Evolutionary conservation across 352 stramenopile genomes (phyloP).

Genomic region (Globisporangium recalcitrans): DNA sequence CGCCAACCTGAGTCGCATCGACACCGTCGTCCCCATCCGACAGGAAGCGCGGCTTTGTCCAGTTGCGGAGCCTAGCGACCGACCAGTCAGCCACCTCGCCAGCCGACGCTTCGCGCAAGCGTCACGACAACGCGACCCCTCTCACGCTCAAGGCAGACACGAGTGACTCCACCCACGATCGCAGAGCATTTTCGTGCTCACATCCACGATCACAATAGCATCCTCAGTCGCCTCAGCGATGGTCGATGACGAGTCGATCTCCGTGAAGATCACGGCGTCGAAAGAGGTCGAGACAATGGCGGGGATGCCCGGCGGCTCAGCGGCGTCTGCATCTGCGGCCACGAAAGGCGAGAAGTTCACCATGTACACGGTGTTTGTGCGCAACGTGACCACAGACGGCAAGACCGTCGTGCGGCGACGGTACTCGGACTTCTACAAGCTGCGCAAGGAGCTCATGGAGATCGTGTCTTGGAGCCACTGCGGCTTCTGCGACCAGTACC

Average conservation of each 20-base stretch:
- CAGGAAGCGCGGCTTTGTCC: background rate
- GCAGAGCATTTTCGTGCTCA: background rate
- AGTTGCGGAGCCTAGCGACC: background rate
- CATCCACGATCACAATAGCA: background rate
- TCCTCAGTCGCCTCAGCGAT: conserved; percentile 18
- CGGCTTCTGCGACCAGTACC: conserved; percentile 52
- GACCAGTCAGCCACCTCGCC: background rate
- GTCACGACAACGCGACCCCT: conserved; percentile 7
- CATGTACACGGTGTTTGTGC: conserved; percentile 84
- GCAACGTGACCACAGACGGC: conserved; percentile 58
- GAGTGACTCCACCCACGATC: too few relatives aligned
- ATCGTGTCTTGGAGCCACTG: conserved; percentile 78
- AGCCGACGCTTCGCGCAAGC: background rate
- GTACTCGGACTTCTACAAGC: conserved; percentile 86
- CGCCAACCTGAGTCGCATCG: background rate
- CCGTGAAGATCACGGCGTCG: conserved; percentile 54
- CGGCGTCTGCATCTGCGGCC: background rate
- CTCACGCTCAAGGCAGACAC: too few relatives aligned
- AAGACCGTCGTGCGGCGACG: conserved; percentile 74
- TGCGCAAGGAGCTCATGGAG: conserved; percentile 80
- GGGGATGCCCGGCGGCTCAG: background rate
- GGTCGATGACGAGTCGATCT: conserved; percentile 62
- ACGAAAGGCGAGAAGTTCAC: conserved; percentile 62
- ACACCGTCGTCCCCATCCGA: background rate
- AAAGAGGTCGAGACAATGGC: conserved; percentile 41